A percentile compares a stretch with the other conserved stretches of the same genome.
phyloP scores from a whole-genome alignment of 2,329 filamentous ascomycete genomes.

The Ceratocystis diversiconidia region DNA sequence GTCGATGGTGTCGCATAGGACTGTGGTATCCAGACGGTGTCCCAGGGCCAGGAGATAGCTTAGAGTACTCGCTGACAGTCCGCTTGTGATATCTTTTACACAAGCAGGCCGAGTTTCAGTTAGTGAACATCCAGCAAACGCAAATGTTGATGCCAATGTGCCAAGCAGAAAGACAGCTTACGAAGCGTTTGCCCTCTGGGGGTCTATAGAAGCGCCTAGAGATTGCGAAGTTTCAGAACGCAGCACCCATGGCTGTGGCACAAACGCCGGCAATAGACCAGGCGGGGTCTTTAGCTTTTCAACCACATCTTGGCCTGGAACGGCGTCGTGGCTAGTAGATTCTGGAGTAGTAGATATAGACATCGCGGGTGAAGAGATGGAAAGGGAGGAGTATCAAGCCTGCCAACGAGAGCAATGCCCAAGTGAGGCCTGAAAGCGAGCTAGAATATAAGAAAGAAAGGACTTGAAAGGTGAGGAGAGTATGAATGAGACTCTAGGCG shows the following conservation, averaged over 20 bases:
- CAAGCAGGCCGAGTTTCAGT: not conserved
- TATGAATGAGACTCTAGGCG: not conserved
- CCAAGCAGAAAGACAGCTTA: slow-evolving; percentile 1
- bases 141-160: not conserved
- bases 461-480: not conserved
- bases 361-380: no score
- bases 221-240: slow-evolving; percentile 11
- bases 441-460: not conserved
- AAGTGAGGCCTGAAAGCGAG: not conserved
- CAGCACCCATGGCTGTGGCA: not conserved
- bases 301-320: not conserved
- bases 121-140: not conserved
- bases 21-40: slow-evolving; percentile 24
- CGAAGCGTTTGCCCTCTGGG: slow-evolving; percentile 2
- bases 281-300: not conserved
- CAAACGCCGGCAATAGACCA: slow-evolving; percentile 12
- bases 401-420: not conserved
- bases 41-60: slow-evolving; percentile 13
- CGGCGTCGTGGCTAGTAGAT: not conserved
- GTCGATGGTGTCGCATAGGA: slow-evolving; percentile 42
- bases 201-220: not conserved
- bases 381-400: not conserved
- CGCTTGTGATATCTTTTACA: slow-evolving; percentile 16
- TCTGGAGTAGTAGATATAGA: not conserved
- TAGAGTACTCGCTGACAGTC: slow-evolving; percentile 15